Percentiles rank a stretch among this genome's conserved stretches.
phyloP scores from a whole-genome alignment of 768 basidiomycete genomes.

The Cystobasidium onofrii region DNA sequence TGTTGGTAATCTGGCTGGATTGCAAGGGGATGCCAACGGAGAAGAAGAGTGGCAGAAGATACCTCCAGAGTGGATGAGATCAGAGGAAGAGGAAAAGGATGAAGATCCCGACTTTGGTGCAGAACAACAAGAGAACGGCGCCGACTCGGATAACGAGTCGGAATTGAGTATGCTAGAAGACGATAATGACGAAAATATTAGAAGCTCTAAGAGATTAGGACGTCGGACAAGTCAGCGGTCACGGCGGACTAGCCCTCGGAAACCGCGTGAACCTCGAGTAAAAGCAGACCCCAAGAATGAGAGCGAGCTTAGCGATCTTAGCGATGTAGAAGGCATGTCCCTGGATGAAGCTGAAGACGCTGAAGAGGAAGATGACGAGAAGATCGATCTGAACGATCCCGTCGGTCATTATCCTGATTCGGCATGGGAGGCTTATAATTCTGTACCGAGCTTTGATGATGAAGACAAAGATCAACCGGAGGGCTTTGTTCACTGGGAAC shows the following conservation, averaged over 20 bases:
- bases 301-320: conserved; percentile 5
- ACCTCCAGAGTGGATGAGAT: conserved; percentile 25
- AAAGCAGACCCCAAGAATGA: background rate
- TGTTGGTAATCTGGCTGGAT: background rate
- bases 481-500: conserved; percentile 22
- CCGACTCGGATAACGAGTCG: conserved; percentile 4
- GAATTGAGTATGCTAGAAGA: conserved; percentile 11
- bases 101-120: conserved; percentile 29
- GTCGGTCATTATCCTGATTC: conserved; percentile 14
- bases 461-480: conserved; percentile 26
- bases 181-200: background rate
- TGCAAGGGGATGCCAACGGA: conserved; percentile 38
- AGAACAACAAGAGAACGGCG: background rate
- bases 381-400: background rate
- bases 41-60: conserved; percentile 30
- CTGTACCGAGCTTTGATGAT: background rate
- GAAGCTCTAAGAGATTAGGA: background rate
- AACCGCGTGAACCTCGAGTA: background rate
- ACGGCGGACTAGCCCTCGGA: background rate
- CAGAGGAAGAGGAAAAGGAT: conserved; percentile 15
- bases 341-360: conserved; percentile 2
- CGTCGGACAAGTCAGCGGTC: background rate
- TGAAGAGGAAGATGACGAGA: conserved; percentile 15
- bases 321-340: background rate
- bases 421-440: background rate